Evolutionary conservation across 1,139 yeast genomes (phyloP).

Genomic region (Hyphopichia fennica): DNA sequence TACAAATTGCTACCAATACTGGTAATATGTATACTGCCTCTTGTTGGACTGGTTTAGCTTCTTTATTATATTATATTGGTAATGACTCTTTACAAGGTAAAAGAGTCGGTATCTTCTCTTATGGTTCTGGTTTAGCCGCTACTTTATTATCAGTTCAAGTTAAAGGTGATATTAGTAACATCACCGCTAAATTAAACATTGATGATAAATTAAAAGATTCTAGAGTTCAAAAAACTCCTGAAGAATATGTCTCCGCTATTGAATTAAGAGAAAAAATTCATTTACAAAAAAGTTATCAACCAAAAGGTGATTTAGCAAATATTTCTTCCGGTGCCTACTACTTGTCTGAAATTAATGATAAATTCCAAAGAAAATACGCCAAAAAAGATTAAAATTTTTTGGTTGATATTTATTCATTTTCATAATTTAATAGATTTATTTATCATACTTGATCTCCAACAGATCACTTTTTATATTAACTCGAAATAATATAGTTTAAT

Average conservation of each 20-base stretch:
- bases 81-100: constrained; percentile 73
- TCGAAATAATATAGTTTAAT: too few relatives aligned
- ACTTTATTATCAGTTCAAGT: constrained; percentile 80
- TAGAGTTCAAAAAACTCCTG: constrained; percentile 71
- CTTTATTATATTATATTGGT: constrained; percentile 75
- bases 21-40: constrained; percentile 99
- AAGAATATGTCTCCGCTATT: constrained; percentile 78
- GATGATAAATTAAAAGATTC: constrained; percentile 63
- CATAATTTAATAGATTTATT: neutral
- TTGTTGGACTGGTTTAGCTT: constrained; percentile 82
- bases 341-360: constrained; percentile 81
- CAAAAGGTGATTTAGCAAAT: constrained; percentile 74
- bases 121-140: constrained; percentile 97
- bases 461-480: neutral
- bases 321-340: constrained; percentile 80
- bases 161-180: constrained; percentile 74
- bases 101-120: constrained; percentile 91
- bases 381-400: constrained; percentile 45
- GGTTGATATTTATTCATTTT: neutral
- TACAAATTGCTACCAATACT: constrained; percentile 90
- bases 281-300: constrained; percentile 74
- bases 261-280: constrained; percentile 88
- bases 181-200: constrained; percentile 66
- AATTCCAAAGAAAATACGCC: constrained; percentile 79
- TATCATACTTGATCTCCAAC: neutral